Conservation (phyloP, 768 basidiomycete genomes). For the Phanerodontia chrysosporium region DNA sequence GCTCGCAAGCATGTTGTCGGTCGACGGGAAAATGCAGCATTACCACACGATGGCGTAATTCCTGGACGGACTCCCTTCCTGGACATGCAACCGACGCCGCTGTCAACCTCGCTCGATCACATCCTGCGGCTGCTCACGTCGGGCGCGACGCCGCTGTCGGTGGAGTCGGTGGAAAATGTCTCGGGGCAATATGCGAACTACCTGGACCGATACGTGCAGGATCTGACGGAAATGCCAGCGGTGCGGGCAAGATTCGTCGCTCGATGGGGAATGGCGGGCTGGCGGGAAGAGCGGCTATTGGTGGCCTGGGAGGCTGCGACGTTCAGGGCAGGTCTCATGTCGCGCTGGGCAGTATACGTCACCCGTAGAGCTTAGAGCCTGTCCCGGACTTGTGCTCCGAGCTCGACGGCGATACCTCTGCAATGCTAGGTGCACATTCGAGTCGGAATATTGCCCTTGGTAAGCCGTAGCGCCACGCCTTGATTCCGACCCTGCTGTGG, state of each 20-base stretch:
- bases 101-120: slow-evolving; percentile 14
- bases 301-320: slow-evolving; percentile 23
- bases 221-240: slow-evolving; percentile 14
- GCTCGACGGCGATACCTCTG: neutral
- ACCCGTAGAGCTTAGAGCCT: neutral
- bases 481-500: neutral
- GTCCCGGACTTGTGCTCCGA: neutral
- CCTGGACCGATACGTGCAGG: slow-evolving; percentile 14
- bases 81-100: slow-evolving; percentile 10
- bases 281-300: slow-evolving; percentile 22
- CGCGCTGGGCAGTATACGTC: slow-evolving; percentile 21
- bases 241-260: slow-evolving; percentile 13
- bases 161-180: slow-evolving; percentile 21
- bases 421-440: no score
- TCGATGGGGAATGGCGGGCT: slow-evolving; percentile 18
- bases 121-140: slow-evolving; percentile 17
- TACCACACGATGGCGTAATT: neutral
- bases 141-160: slow-evolving; percentile 14
- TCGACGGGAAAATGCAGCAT: neutral
- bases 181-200: slow-evolving; percentile 19
- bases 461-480: neutral
- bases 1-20: slow-evolving; percentile 13
- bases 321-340: slow-evolving; percentile 14
- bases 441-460: no score
- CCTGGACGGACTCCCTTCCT: neutral